Percentiles rank a stretch among this genome's conserved stretches.
Conservation (phyloP, 2,329 filamentous ascomycete species). For the Fusarium falciforme region DNA sequence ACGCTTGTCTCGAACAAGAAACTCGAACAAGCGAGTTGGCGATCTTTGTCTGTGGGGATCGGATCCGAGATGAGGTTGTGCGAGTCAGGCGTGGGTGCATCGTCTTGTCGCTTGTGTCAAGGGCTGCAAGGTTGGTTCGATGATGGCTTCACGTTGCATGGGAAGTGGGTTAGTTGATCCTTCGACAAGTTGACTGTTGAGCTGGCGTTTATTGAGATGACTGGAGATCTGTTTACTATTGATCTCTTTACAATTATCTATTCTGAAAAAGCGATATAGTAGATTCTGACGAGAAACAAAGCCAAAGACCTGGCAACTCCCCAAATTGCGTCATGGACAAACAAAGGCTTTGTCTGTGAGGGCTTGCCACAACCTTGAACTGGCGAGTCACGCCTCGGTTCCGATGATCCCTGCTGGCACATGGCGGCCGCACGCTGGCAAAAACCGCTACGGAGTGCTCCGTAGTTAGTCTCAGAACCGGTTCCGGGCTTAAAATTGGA, state of each 20-base stretch:
- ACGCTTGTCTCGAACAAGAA: slow-evolving; percentile 30
- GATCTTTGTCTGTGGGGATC: background rate
- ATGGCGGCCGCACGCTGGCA: background rate
- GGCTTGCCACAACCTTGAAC: background rate
- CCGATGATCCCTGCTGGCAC: slow-evolving; percentile 25
- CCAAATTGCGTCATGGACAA: slow-evolving; percentile 6
- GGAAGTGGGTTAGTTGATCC: background rate
- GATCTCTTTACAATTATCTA: background rate
- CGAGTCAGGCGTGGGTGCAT: background rate
- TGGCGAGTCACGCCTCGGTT: slow-evolving; percentile 23
- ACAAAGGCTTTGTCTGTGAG: background rate
- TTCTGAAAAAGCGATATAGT: background rate
- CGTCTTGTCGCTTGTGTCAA: background rate
- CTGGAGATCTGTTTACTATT: background rate
- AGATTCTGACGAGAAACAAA: background rate
- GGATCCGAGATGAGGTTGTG: slow-evolving; percentile 31
- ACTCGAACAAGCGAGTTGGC: slow-evolving; percentile 2
- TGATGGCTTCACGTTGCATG: background rate
- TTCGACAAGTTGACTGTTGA: background rate
- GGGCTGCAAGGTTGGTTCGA: slow-evolving; percentile 1
- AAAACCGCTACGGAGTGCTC: background rate
- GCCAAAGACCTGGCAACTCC: background rate
- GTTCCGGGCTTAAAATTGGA: slow-evolving; percentile 9
- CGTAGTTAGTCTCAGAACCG: background rate
- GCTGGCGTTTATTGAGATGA: background rate